Evolutionary conservation across 495 filamentous ascomycete genomes (phyloP), one percentile per base, ranked within the genome.

Genomic region (Durotheca rogersii): DNA sequence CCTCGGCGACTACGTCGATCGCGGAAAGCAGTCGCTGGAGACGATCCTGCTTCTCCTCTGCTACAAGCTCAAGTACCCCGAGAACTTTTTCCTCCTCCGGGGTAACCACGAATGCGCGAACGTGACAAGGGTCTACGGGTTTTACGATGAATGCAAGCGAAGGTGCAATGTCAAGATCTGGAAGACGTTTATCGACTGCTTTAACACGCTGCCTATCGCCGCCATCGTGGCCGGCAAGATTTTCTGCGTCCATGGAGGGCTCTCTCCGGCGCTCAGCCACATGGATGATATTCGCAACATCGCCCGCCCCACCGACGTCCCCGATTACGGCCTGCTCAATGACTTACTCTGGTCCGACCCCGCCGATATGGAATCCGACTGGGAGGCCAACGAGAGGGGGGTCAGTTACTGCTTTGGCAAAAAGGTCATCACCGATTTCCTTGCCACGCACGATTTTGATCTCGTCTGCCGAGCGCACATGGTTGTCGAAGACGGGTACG

Each of bases 231-330:
- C 93, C 1, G 88, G 87, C 30, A 99, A 99, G 75, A 99, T 99
- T 43, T 99, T 99, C 69, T 99, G 93, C 67, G 93, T 99, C 39
- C 93, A 99, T 63, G 93, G 93, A 43, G 93, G 93, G 6, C 77
- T 99, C 10, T 99, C 93, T 9, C 93, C 93, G 3, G 88, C 85
- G 42, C 79, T 99, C 34, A 83, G 83, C 36, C 92, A 97, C 56
- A 97, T 99, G 94, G 91, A 97, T 60, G 94, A 99, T 67, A 96
- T 99, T 58, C 86, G 93, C 31, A 85, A 94, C 57, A 96, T 99
- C 67, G 88, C 89, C 16, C 82, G 93, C 18, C 93, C 93, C 9
- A 99, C 93, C 4, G 93, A 99, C 64, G 94, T 99, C 5, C 94
- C 93, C 1, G 93, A 99, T 66, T 99, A 96, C 67, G 93, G 93